phyloP scores from a whole-genome alignment of 2,329 filamentous ascomycete species.

The Fonsecaea erecta region DNA sequence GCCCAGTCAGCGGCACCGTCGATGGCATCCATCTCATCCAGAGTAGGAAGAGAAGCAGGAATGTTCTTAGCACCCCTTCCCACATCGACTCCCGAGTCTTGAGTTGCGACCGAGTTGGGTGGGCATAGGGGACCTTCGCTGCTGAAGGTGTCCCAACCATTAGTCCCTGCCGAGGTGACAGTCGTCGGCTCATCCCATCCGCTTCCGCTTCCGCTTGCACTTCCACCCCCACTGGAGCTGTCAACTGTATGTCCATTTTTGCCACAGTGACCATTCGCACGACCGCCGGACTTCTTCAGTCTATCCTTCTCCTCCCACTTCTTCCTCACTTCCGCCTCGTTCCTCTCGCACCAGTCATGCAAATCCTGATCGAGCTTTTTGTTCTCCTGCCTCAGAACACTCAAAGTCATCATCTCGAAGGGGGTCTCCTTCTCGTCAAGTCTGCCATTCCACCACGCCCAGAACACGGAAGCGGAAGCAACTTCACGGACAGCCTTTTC shows the following conservation, averaged over 20 bases:
- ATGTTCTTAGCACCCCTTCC: neutral
- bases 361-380: constrained; percentile 28
- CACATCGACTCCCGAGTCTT: neutral
- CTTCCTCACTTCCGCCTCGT: constrained; percentile 25
- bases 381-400: constrained; percentile 24
- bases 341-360: constrained; percentile 30
- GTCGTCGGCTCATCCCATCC: constrained; percentile 1
- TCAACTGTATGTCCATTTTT: constrained; percentile 3
- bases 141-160: constrained; percentile 9
- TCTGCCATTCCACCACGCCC: constrained; percentile 31
- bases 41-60: constrained; percentile 2
- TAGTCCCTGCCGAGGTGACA: neutral
- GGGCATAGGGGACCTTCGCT: constrained; percentile 7
- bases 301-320: constrained; percentile 32
- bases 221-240: neutral
- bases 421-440: constrained; percentile 30
- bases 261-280: constrained; percentile 2
- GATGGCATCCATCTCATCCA: constrained; percentile 12
- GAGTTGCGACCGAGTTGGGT: constrained; percentile 8
- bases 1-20: constrained; percentile 28
- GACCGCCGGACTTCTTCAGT: constrained; percentile 7
- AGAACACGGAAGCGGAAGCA: constrained; percentile 28
- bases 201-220: neutral
- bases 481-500: constrained; percentile 25
- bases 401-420: constrained; percentile 27